Percentiles rank a stretch among this genome's conserved stretches.
phyloP scores from a whole-genome alignment of 352 stramenopile species.

The Phytophthora aleatoria region DNA sequence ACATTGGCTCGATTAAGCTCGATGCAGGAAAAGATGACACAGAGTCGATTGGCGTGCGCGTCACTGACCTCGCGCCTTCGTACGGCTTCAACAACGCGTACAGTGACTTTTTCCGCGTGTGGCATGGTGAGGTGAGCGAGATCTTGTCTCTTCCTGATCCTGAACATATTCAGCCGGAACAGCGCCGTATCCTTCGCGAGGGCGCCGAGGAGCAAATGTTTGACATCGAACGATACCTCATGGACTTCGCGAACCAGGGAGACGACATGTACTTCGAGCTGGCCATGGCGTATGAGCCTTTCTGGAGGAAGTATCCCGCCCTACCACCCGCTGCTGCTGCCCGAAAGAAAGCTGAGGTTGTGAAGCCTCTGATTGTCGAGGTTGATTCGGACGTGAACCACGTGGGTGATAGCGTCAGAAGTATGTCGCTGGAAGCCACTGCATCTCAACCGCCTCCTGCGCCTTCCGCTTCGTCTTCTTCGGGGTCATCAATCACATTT shows the following conservation, averaged over 20 bases:
- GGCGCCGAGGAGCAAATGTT: conserved; percentile 93
- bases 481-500: conserved; percentile 33
- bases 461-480: neutral
- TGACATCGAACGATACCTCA: conserved; percentile 95
- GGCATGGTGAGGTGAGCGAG: conserved; percentile 91
- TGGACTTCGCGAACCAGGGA: conserved; percentile 90
- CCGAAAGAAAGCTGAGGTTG: conserved; percentile 12
- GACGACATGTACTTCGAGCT: conserved; percentile 95
- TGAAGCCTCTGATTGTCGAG: conserved; percentile 47
- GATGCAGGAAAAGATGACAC: conserved; percentile 7
- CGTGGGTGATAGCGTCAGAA: conserved; percentile 28
- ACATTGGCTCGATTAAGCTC: conserved; percentile 19
- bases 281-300: conserved; percentile 89
- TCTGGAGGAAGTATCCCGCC: conserved; percentile 80
- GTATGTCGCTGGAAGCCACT: conserved; percentile 28
- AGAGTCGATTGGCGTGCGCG: conserved; percentile 28
- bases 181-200: conserved; percentile 78
- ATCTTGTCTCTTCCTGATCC: conserved; percentile 93
- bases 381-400: conserved; percentile 30
- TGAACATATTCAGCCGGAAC: conserved; percentile 72
- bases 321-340: conserved; percentile 3
- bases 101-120: conserved; percentile 92
- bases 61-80: conserved; percentile 57
- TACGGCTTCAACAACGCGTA: conserved; percentile 97
- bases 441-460: conserved; percentile 6